Base-by-base conservation (phyloP, 805 yeast genomes). In the Candida maris region DNA sequence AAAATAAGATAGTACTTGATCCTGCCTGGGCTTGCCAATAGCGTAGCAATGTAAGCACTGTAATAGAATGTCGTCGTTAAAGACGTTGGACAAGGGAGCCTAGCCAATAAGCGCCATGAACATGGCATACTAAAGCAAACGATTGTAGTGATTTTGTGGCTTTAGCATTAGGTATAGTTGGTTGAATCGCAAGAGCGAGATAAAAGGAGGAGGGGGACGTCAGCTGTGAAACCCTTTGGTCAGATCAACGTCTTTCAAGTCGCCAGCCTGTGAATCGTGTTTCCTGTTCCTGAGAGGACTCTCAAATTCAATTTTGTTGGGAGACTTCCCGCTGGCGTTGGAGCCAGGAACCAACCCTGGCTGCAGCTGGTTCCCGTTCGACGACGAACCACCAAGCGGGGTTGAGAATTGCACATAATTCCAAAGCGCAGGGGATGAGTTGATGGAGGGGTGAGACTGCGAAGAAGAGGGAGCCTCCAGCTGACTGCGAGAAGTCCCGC, bases 381-480 rank as follows among this genome's bases (percentile, higher is more conserved):
- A 41, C 5, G 52, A 42, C 5, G 44, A 42, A 0, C 51, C 57
- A 7, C 58, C 64, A 26, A 59, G 31, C 2, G 66, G 64, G 1
- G 65, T 61, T 9, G 69, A 64, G 33, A 89, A 79, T 52, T 88
- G 96, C 53, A 89, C 86, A 63, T 85, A 80, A 56, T 84, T 85
- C 97, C 96, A 86, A 41, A 89, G 75, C 13, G 95, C 96, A 1
- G 97, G 97, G 1, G 95, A 85, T 20, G 82, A 75, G 32, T 65
- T 71, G 5, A 54, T 64, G 61, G 75, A 63, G 65, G 59, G 59
- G 65, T 56, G 57, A 27, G 62, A 65, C 52, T 56, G 68, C 36
- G 52, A 41, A 6, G 57, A 54, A 13, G 52, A 49, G 14, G 56
- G 56, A 9, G 52, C 49, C 24, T 54, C 60, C 23, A 52, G 26